Evolutionary conservation across 2,329 filamentous ascomycete genomes (phyloP), one percentile per base, ranked within the genome.

Genomic region (Amesomyces nigricolor): DNA sequence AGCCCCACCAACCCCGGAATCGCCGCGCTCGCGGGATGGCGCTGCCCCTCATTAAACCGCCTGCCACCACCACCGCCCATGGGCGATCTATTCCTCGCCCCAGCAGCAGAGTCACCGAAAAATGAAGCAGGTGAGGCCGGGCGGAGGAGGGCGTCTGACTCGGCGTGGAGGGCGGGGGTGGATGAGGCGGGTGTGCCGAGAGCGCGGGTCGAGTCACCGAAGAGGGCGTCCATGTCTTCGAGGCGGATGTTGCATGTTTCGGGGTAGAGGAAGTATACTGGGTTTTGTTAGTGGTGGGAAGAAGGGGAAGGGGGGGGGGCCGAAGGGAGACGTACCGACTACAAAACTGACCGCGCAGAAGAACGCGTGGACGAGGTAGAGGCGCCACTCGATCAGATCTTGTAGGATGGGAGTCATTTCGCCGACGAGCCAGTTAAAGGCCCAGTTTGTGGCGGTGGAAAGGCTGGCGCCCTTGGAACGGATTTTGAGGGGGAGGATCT

Each of bases 381-480:
- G 77, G 35, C 94, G 84, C 94, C 94, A 99, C 65, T 87, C 83
- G 65, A 99, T 97, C 73, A 80, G 84, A 65, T 94, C 89, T 70
- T 99, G 92, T 57, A 97, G 76, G 53, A 97, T 85, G 2, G 94
- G 94, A 0, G 94, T 99, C 78, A 97, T 82, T 72, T 95, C 89
- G 63, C 94, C 94, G 3, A 97, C 94, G 26, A 97, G 77, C 88
- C 91, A 99, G 73, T 99, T 99, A 73, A 94, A 96, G 1, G 92
- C 91, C 94, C 94, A 99, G 69, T 99, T 99, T 32, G 91, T 86
- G 16, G 94, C 94, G 1, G 94, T 97, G 58, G 92, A 96, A 69
- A 99, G 73, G 79, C 91, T 96, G 52, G 94, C 92, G 58, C 94
- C 94, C 78, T 97, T 97, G 58, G 92, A 95, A 66, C 94, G 86